Evolutionary conservation across 208 protist species (phyloP), one percentile per base, ranked within the genome.

Genomic region (Leishmania major): DNA sequence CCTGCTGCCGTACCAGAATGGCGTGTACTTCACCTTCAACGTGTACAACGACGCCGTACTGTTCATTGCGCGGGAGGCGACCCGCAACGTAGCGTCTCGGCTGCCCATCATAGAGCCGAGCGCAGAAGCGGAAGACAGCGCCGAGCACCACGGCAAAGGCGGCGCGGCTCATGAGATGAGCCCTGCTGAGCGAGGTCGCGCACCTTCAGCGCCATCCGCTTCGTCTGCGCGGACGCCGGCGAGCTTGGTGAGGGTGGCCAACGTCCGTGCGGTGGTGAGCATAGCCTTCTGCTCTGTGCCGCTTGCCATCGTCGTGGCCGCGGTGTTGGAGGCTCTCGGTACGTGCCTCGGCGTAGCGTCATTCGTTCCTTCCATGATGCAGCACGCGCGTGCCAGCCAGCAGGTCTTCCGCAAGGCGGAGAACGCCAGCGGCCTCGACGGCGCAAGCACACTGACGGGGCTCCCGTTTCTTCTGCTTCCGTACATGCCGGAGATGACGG

Each of bases 1-100:
- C 76, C 90, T 97, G 19, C 69, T 90, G 60, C 95, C 95, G 7
- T 84, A 88, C 71, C 87, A 95, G 82, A 92, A 89, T 70, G 95
- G 95, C 43, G 69, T 97, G 4, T 89, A 89, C 72, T 96, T 96
- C 67, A 88, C 88, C n/a, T 94, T 84, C 84, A 87, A 83, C 60
- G 81, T 97, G 17, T 96, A 96, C 86, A 90, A 93, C n/a, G 93
- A 97, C 64, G 88, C 90, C 8, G 88, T 94, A 2, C 84, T 96
- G 10, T 97, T 96, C 75, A 69, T 96, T 67, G 88, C 90, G 35
- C 84, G 93, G 7, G 95, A 97, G 78, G 91, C 91, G 4, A 89
- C 94, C 10, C 92, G 92, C 25, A 95, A 85, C 79, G 91, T 91
- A 6, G 90, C 89, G n/a, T 87, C 84, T 10, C 89, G 94, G 17